Evolutionary conservation across 192 early-diverging fungal genomes (phyloP), one percentile per base, ranked within the genome.

Genomic region (Hyaloraphidium curvatum): DNA sequence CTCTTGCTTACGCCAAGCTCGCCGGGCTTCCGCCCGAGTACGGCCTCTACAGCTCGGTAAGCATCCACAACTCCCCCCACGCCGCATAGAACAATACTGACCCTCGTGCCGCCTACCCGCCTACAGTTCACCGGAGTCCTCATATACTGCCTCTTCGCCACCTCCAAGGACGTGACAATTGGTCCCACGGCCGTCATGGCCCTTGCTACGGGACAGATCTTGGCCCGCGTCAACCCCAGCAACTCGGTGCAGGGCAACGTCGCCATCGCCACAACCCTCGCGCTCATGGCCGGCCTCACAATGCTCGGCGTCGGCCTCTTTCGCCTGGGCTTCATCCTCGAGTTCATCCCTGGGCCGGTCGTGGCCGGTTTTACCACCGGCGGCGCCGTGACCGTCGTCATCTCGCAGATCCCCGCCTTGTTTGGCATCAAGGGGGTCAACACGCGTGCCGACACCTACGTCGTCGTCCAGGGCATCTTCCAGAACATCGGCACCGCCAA

Each of bases 311-410:
- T 95, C 28, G 91, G 88, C 21, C 52, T 90, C 9, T 60, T 91
- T 14, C 80, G 86, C 3, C 67, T 95, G 13, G 91, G 91, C 4
- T 72, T 87, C 43, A 66, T 91, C 27, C 80, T 91, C 31, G 83
- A 91, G 57, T 90, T 91, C 57, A 86, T 95, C 58, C 79, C 83
- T 26, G 62, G 71, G 21, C 76, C 87, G 0, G 82, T 84, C 28
- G 79, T 95, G 56, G 80, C 81, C 1, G 89, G 87, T 0, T 95
- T 91, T 59, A 88, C 83, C 56, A 76, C 87, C 1, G 89, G 89
- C 9, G 81, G 82, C 19, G 87, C 82, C 14, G 55, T 85, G 2
- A 81, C 73, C 28, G 86, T 91, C 55, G 73, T 82, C 33, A 76
- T 91, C 61, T 71, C 74, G 40, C 91, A 95, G 56, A 67, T 88